phyloP scores from a whole-genome alignment of 2,329 filamentous ascomycete genomes.

The Nigrospora osmanthi region DNA sequence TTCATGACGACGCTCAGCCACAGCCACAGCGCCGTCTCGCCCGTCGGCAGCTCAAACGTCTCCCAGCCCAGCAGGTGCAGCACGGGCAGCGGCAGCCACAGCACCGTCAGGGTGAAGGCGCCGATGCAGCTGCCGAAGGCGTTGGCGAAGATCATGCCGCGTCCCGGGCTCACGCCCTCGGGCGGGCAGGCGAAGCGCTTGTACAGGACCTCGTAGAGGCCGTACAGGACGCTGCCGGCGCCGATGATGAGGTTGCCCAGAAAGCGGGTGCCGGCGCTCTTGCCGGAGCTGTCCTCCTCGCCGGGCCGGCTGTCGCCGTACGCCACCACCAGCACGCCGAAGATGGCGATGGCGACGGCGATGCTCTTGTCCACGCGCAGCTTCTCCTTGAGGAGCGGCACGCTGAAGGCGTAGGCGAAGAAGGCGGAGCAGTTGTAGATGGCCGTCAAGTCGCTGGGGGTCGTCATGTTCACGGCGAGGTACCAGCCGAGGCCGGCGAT shows the following conservation, averaged over 20 bases:
- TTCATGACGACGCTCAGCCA: conserved; percentile 77
- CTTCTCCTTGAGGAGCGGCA: conserved; percentile 80
- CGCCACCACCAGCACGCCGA: conserved; percentile 87
- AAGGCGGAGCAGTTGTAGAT: conserved; percentile 99
- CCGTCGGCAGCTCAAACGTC: conserved; percentile 71
- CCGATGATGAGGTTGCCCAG: conserved; percentile 90
- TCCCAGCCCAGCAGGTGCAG: conserved; percentile 75
- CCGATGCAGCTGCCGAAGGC: conserved; percentile 86
- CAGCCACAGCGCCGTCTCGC: conserved; percentile 73
- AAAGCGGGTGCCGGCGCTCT: conserved; percentile 54
- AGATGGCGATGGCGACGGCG: conserved; percentile 79
- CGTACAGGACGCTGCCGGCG: conserved; percentile 83
- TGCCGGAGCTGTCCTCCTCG: conserved; percentile 41
- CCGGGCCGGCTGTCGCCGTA: conserved; percentile 66
- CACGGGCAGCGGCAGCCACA: conserved; percentile 88
- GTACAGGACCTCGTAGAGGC: conserved; percentile 95
- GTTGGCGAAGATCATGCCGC: conserved; percentile 95
- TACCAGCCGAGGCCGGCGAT: conserved; percentile 94
- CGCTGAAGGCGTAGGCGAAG: conserved; percentile 95
- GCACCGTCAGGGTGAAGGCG: conserved; percentile 71
- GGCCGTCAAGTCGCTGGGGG: conserved; percentile 85
- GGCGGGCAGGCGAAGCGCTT: conserved; percentile 90
- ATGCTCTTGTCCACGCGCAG: conserved; percentile 77
- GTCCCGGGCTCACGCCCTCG: conserved; percentile 72
- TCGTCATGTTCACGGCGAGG: conserved; percentile 87